Base-by-base conservation (phyloP, 352 stramenopile species). In the Chrysophaeum taylorii region DNA sequence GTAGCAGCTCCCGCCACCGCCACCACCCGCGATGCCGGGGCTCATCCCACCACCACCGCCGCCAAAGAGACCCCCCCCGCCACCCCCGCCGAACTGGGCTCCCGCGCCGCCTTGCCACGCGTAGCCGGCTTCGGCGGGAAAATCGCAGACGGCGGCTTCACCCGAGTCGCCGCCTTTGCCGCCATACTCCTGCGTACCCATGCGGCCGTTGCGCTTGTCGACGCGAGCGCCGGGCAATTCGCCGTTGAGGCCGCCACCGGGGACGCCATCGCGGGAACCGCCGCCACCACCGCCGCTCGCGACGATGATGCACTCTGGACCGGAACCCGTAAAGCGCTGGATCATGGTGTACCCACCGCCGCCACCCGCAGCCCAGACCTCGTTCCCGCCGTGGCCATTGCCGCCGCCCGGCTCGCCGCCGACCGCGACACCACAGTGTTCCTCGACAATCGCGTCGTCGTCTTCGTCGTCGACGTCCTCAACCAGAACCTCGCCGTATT, bases 261-360 rank as follows among this genome's bases (percentile, higher is more conserved):
- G 75, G 4, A 78, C 45, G 0, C 78, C 79, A 16, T 68, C 57
- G 9, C 76, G 69, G 2, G 64, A 73, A 15, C 78, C 79, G 36
- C 76, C 79, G 0, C 79, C 79, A 12, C 79, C 79, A 29, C 79
- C 79, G 16, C 76, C 79, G 1, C 70, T 75, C 21, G 79, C 78
- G 0, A 84, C 70, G 0, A 81, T 42, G 1, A 81, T 42, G 21
- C 69, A 60, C 53, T 82, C 75, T 38, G 43, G 42, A 0, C 73
- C 73, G 41, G 64, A 37, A 0, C 33, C 38, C 31, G 68, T 41
- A 18, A 63, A 27, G 1, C 69, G 62, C 21, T 69, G 50, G 0
- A 85, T 41, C 33, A 74, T 73, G 29, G 76, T 79, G 61, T 73
- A 84, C 0, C 78, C 79, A 25, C 79, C 79, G 52, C 79, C 79